phyloP scores from a whole-genome alignment of 805 yeast genomes.

The Candida caryicola region DNA sequence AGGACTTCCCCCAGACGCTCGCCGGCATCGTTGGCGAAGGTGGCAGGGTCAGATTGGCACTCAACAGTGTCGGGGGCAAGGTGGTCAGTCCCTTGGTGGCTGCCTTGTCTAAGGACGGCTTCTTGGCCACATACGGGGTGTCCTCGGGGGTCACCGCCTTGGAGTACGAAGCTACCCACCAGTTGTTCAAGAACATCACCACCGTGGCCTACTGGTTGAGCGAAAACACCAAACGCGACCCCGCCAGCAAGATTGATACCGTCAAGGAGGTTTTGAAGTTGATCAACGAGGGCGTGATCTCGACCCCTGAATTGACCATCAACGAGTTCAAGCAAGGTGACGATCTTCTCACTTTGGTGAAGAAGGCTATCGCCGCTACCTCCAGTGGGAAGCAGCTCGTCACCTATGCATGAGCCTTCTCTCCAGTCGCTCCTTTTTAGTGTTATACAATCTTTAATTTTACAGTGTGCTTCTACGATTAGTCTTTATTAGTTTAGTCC shows the following conservation, averaged over 20 bases:
- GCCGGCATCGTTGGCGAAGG: slow-evolving; percentile 15
- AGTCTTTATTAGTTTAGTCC: no score
- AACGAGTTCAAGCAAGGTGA: neutral
- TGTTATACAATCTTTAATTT: no score
- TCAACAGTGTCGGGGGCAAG: slow-evolving; percentile 31
- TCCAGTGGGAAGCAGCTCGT: neutral
- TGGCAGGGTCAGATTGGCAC: slow-evolving; percentile 28
- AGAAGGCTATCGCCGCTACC: neutral
- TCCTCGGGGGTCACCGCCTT: slow-evolving; percentile 15
- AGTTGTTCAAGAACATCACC: slow-evolving; percentile 30
- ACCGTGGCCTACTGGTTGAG: slow-evolving; percentile 33
- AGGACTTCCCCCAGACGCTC: slow-evolving; percentile 9
- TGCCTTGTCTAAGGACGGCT: slow-evolving; percentile 25
- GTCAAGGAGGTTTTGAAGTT: slow-evolving; percentile 53
- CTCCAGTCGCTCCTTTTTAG: no score
- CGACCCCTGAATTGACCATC: slow-evolving; percentile 3
- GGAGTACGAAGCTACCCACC: slow-evolving; percentile 20
- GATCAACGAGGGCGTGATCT: slow-evolving; percentile 56
- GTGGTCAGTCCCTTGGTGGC: slow-evolving; percentile 20
- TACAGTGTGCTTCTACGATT: no score
- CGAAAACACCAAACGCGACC: slow-evolving; percentile 35
- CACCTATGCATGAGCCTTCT: no score
- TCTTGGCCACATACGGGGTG: slow-evolving; percentile 29
- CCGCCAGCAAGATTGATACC: slow-evolving; percentile 56
- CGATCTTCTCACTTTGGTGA: neutral